Conservation (phyloP, 2,329 filamentous ascomycete genomes). For the Periconia sp. region DNA sequence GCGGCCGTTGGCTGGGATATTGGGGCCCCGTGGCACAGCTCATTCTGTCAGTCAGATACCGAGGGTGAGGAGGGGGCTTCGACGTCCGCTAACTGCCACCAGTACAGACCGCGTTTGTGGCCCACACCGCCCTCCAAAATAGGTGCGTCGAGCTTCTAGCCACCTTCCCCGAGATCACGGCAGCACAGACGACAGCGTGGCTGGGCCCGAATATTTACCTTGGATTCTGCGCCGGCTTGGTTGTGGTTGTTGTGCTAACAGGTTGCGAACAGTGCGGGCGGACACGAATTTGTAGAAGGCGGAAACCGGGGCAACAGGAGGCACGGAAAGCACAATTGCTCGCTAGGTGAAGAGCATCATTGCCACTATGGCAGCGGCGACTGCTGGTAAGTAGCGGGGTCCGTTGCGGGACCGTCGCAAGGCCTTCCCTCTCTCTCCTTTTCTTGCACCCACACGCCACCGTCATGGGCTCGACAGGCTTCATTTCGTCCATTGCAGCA, state of each 20-base stretch:
- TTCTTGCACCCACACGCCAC: constrained; percentile 22
- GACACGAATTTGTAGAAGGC: constrained; percentile 8
- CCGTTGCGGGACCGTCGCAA: constrained; percentile 26
- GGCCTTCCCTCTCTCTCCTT: constrained; percentile 25
- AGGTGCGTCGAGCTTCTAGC: constrained; percentile 34
- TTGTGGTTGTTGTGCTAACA: constrained; percentile 19
- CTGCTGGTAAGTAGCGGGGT: constrained; percentile 46
- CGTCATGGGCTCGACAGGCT: constrained; percentile 19
- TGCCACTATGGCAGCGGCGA: constrained; percentile 48
- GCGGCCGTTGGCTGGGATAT: constrained; percentile 16
- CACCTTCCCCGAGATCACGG: constrained; percentile 12
- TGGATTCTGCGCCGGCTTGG: too few species aligned
- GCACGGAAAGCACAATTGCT: constrained; percentile 10
- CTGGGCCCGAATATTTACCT: too few species aligned
- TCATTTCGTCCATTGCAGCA: constrained; percentile 30
- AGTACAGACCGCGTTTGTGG: constrained; percentile 34
- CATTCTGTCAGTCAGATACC: constrained; percentile 32
- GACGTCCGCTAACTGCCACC: constrained; percentile 40
- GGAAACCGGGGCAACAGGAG: background rate
- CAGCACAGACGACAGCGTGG: constrained; percentile 1
- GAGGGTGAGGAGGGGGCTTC: constrained; percentile 36
- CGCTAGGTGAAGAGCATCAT: constrained; percentile 27
- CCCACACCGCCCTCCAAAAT: constrained; percentile 34
- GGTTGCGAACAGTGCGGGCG: constrained; percentile 7
- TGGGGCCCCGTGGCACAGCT: constrained; percentile 13